Evolutionary conservation across 305 asterid species (phyloP).

Genomic region (Solanum aculeatissimum): DNA sequence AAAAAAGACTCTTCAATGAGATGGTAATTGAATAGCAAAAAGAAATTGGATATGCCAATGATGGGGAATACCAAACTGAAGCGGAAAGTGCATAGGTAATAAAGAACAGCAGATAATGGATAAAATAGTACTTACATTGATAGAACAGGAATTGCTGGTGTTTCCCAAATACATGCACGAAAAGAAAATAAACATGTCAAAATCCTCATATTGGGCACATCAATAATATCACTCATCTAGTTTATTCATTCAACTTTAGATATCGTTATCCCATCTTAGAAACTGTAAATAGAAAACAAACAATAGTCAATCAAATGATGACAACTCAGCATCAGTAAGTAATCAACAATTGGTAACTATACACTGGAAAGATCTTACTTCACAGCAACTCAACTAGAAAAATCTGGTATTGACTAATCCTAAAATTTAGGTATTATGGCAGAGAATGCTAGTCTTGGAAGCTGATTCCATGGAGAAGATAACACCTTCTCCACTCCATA

Average conservation of each 20-base stretch:
- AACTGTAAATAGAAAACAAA: background rate
- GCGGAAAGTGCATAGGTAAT: background rate
- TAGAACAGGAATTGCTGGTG: conserved; percentile 93
- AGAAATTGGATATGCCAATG: background rate
- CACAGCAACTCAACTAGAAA: background rate
- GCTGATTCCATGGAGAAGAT: background rate
- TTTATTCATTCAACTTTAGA: background rate
- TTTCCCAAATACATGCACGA: conserved; percentile 15
- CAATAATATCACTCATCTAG: background rate
- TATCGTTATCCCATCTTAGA: background rate
- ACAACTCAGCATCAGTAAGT: background rate
- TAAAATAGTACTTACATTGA: conserved; percentile 62
- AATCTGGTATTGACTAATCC: background rate
- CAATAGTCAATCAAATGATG: background rate
- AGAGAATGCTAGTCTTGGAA: background rate
- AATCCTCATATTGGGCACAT: background rate
- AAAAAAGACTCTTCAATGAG: background rate
- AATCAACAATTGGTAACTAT: background rate
- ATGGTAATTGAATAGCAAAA: background rate
- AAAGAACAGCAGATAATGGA: background rate
- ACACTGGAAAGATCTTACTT: background rate
- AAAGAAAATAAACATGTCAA: conserved; percentile 8
- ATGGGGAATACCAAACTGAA: background rate
- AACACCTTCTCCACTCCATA: too few relatives aligned
- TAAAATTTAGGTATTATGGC: background rate